These are phyloP conservation scores for Ogataea degrootiae DNA, from an alignment of 805 yeast genomes.

Conservation along the genomic window DNA sequence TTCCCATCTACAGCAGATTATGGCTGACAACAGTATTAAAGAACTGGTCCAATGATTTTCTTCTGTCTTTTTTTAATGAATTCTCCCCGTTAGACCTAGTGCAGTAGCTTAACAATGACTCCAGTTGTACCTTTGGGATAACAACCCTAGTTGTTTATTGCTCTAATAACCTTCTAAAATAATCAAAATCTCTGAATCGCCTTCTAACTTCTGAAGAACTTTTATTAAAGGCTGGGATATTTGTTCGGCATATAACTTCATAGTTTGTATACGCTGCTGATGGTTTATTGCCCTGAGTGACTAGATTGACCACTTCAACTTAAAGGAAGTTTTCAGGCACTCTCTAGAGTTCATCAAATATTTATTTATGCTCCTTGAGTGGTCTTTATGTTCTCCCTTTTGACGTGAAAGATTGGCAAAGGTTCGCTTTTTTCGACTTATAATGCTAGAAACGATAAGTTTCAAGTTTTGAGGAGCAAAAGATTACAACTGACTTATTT, in stretches of 20 bases:
- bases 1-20: constrained; percentile 85
- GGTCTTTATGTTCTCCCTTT: constrained; percentile 18
- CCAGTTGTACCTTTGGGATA: constrained; percentile 89
- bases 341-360: constrained; percentile 80
- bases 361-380: constrained; percentile 40
- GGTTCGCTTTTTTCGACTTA: constrained; percentile 15
- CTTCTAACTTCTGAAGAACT: constrained; percentile 68
- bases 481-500: no score
- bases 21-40: constrained; percentile 80
- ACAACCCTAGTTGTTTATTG: constrained; percentile 74
- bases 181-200: constrained; percentile 85
- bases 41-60: constrained; percentile 80
- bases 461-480: no score
- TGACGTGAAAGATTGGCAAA: constrained; percentile 29
- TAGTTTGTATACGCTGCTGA: constrained; percentile 78
- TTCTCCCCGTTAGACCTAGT: constrained; percentile 77
- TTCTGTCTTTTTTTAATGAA: constrained; percentile 67
- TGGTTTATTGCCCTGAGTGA: constrained; percentile 61
- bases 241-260: constrained; percentile 84
- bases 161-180: constrained; percentile 67
- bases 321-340: constrained; percentile 94
- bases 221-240: constrained; percentile 79
- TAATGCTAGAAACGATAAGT: no score
- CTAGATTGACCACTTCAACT: constrained; percentile 80
- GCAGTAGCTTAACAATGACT: constrained; percentile 47